phyloP scores from a whole-genome alignment of 169 alveolate genomes.

The Cardiosporidium cionae region DNA sequence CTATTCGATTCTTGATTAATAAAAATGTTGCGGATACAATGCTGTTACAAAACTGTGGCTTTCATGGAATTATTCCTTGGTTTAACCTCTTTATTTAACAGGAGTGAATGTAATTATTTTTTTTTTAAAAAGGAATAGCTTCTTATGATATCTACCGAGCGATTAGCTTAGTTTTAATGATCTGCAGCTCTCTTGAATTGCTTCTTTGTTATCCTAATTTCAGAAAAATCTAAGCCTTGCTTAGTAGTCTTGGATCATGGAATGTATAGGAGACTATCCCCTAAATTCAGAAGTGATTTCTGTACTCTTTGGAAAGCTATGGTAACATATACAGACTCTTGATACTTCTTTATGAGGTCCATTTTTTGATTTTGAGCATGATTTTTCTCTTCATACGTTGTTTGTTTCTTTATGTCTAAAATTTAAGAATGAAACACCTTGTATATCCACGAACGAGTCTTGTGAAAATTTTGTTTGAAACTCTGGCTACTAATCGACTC shows the following conservation, averaged over 20 bases:
- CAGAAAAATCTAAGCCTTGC: neutral
- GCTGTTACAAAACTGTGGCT: too few relatives aligned
- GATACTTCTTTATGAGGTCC: neutral
- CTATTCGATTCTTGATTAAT: too few relatives aligned
- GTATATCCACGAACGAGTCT: neutral
- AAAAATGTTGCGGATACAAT: too few relatives aligned
- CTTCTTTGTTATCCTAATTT: too few relatives aligned
- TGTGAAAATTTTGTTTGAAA: neutral
- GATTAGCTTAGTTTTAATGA: too few relatives aligned
- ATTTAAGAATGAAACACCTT: neutral
- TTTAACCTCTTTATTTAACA: too few relatives aligned
- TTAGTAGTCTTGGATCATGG: slow-evolving; percentile 65
- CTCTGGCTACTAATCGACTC: neutral
- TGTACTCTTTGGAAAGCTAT: slow-evolving; percentile 4
- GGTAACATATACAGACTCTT: neutral
- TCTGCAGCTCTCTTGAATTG: too few relatives aligned
- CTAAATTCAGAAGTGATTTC: neutral
- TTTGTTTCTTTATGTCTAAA: neutral
- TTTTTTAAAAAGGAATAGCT: too few relatives aligned
- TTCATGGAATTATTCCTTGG: too few relatives aligned
- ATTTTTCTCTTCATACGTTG: neutral
- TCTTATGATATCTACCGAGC: too few relatives aligned
- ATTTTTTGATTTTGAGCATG: neutral
- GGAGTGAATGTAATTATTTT: too few relatives aligned
- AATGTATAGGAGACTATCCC: slow-evolving; percentile 39